Base-by-base conservation (phyloP, 495 filamentous ascomycete species). In the Aspergillus nidulans region DNA sequence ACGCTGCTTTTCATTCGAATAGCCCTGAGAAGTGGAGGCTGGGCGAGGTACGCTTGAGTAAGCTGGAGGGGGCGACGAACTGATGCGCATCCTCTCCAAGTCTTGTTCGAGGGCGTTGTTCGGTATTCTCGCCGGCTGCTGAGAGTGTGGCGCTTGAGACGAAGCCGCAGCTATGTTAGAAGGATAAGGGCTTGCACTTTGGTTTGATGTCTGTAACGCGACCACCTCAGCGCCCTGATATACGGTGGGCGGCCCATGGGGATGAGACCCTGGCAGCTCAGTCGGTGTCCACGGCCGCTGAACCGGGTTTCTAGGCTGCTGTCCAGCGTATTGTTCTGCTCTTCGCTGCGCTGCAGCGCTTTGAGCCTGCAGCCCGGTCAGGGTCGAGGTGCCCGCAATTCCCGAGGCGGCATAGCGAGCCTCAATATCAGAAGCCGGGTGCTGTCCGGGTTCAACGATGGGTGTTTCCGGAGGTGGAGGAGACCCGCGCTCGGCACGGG, bases 391-490 rank as follows among this genome's bases (percentile, higher is more conserved):
- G 5, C 91, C 92, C 13, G 90, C 86, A 57, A 96, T 92, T 10
- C 90, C 91, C 25, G 89, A 85, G 6, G 90, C 92, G 3, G 90
- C 90, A 77, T 91, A 95, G 36, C 90, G 81, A 23, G 91, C 89
- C 65, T 95, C 89, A 65, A 97, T 95, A 38, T 87, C 88, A 21
- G 87, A 87, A 19, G 84, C 83, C 1, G 87, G 82, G 25, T 84
- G 76, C 51, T 81, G 81, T 18, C 81, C 81, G 3, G 87, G 86
- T 36, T 86, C 86, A 9, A 88, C 81, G 40, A 91, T 80, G n/a
- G 94, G 94, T 0, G 94, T 97, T 67, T 97, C 95, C 3, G 94
- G 94, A 4, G 94, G 94, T 6, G 95, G 92, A 2, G 94, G 94
- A 19, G 92, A 97, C 18, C 94, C 94, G 58, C 94, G 82, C 65